phyloP scores from a whole-genome alignment of 2,329 filamentous ascomycete species.

The Fonsecaea pedrosoi region DNA sequence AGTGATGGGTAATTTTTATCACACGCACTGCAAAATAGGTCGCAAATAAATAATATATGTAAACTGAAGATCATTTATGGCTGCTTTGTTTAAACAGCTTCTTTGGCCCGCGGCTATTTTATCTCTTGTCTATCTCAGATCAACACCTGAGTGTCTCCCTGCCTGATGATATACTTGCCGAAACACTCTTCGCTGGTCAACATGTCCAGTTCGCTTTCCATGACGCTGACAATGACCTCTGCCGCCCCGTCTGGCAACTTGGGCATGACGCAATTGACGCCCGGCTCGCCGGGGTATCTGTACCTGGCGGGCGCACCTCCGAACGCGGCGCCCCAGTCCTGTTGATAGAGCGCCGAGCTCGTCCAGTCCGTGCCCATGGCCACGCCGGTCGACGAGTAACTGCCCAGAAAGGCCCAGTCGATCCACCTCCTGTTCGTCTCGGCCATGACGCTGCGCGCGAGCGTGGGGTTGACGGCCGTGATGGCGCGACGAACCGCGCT shows the following conservation, averaged over 20 bases:
- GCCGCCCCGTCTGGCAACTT: constrained; percentile 13
- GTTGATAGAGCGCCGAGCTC: constrained; percentile 12
- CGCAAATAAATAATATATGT: neutral
- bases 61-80: neutral
- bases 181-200: constrained; percentile 15
- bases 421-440: constrained; percentile 17
- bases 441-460: constrained; percentile 15
- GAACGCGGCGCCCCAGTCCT: constrained; percentile 19
- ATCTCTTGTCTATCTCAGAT: neutral
- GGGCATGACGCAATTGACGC: constrained; percentile 13
- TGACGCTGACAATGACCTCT: constrained; percentile 15
- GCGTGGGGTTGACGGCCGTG: constrained; percentile 13
- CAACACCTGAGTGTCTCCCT: neutral
- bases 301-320: neutral
- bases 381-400: constrained; percentile 15
- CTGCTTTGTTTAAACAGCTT: no score
- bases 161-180: constrained; percentile 11
- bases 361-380: constrained; percentile 28
- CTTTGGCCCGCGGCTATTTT: neutral
- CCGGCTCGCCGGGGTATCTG: constrained; percentile 15
- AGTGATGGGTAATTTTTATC: neutral
- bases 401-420: constrained; percentile 21
- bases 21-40: neutral
- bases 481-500: constrained; percentile 15
- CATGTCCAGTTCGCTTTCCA: constrained; percentile 3